Evolutionary conservation across 768 basidiomycete genomes (phyloP).

Genomic region (Chalciporus piperatus): DNA sequence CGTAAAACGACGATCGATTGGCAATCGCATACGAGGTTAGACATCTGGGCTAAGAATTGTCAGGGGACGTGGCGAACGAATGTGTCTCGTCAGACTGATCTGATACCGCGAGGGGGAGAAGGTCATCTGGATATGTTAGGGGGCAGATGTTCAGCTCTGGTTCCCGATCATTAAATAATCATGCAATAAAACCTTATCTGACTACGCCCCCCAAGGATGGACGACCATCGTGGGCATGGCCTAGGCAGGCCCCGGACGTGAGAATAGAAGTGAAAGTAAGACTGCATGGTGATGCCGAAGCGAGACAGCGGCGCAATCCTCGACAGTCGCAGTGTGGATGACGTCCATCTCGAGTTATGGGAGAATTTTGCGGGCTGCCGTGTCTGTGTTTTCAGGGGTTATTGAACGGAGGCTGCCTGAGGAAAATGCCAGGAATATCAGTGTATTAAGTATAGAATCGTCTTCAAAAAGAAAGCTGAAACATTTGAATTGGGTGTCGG

Average conservation of each 20-base stretch:
- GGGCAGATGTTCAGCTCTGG: slow-evolving; percentile 17
- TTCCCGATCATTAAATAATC: slow-evolving; percentile 15
- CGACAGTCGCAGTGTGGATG: slow-evolving; percentile 4
- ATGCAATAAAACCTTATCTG: slow-evolving; percentile 21
- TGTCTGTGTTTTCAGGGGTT: not conserved
- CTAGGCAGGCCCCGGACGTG: slow-evolving; percentile 17
- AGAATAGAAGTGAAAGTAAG: slow-evolving; percentile 7
- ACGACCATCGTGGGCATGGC: slow-evolving; percentile 16
- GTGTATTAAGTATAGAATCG: not conserved
- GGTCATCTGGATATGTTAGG: slow-evolving; percentile 6
- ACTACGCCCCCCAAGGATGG: slow-evolving; percentile 6
- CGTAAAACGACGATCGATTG: not conserved
- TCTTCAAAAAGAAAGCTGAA: not conserved
- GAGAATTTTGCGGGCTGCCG: not conserved
- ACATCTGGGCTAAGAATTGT: slow-evolving; percentile 12
- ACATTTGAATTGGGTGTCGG: slow-evolving; percentile 5
- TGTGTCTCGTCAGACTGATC: slow-evolving; percentile 7
- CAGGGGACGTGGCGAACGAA: not conserved
- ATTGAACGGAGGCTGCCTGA: not conserved
- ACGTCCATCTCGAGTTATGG: slow-evolving; percentile 11
- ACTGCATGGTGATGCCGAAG: not conserved
- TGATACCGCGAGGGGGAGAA: not conserved
- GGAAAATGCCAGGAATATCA: slow-evolving; percentile 1
- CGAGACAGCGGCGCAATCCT: slow-evolving; percentile 1
- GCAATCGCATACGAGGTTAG: slow-evolving; percentile 1